These are phyloP conservation scores for Diplosphaera chodatii DNA, from an alignment of 139 green algal species.

Conservation along the genomic window DNA sequence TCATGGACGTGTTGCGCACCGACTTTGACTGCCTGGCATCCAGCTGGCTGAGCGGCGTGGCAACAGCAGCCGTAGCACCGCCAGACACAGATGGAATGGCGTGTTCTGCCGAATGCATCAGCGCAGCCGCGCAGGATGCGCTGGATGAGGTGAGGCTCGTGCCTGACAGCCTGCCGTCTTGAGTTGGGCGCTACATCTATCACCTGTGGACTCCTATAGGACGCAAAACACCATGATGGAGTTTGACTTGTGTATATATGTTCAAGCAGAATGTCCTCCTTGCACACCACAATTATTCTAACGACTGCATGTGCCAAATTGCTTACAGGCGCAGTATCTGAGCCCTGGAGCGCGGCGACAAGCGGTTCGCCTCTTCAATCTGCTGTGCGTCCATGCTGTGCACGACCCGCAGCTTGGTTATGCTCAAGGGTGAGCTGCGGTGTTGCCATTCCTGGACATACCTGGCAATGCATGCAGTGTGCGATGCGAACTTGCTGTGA, in stretches of 20 bases:
- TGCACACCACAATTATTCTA: no score
- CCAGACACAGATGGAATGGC: not conserved
- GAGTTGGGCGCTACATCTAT: no score
- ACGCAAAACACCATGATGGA: no score
- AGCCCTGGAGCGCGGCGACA: conserved; percentile 17
- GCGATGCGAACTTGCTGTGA: no score
- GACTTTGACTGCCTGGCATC: conserved; percentile 13
- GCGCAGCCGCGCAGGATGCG: conserved; percentile 4
- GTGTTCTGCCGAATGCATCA: conserved; percentile 3
- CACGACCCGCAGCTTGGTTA: conserved; percentile 78
- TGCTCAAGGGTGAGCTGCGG: conserved; percentile 69
- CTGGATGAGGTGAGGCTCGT: not conserved
- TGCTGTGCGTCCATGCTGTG: conserved; percentile 78
- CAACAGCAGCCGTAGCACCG: not conserved
- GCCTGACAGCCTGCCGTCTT: no score
- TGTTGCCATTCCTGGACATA: not conserved
- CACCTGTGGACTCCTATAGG: no score
- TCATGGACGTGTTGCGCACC: conserved; percentile 59
- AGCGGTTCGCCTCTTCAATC: conserved; percentile 50
- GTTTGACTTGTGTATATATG: no score
- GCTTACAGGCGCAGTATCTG: conserved; percentile 13
- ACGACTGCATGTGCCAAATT: no score
- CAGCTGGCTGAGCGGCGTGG: not conserved
- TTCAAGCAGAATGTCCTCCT: no score
- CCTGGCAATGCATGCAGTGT: no score